Evolutionary conservation across 768 basidiomycete genomes (phyloP).

Genomic region (Auricularia auricula-judae): DNA sequence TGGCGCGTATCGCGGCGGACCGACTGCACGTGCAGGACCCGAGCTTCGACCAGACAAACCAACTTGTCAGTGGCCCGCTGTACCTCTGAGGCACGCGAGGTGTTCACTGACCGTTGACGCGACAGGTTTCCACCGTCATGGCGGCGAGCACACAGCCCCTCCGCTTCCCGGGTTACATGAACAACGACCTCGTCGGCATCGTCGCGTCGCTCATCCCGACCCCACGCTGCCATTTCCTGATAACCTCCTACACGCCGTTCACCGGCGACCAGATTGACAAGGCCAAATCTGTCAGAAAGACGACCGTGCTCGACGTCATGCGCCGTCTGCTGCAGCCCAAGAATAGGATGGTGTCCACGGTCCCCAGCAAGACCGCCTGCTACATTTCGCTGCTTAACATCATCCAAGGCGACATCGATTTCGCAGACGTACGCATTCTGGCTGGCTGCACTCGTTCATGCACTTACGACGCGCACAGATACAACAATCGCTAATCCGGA

Average conservation of each 20-base stretch:
- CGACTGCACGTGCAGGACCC: constrained; percentile 79
- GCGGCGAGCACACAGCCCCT: constrained; percentile 94
- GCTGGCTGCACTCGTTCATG: background rate
- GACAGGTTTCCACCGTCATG: constrained; percentile 91
- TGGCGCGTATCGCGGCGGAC: constrained; percentile 88
- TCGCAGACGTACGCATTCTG: constrained; percentile 63
- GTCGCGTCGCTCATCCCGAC: constrained; percentile 95
- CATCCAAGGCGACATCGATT: constrained; percentile 97
- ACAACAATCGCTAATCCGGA: constrained; percentile 92
- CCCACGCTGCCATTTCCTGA: constrained; percentile 93
- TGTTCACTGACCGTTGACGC: background rate
- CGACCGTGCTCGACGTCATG: constrained; percentile 98
- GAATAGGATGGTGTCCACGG: constrained; percentile 95
- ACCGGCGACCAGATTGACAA: constrained; percentile 95
- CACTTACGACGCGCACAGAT: constrained; percentile 39
- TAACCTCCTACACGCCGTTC: constrained; percentile 98
- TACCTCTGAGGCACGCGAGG: background rate
- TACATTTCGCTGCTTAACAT: constrained; percentile 98
- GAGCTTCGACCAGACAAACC: constrained; percentile 86
- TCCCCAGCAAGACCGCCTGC: constrained; percentile 83
- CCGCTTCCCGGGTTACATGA: constrained; percentile 97
- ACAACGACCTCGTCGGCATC: constrained; percentile 96
- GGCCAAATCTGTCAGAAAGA: constrained; percentile 93
- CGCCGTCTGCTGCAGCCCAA: constrained; percentile 93
- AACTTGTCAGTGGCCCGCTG: constrained; percentile 48